Percentiles rank a stretch among this genome's conserved stretches.
Conservation (phyloP, 2,329 filamentous ascomycete species). For the Aspergillus novofumigatus region DNA sequence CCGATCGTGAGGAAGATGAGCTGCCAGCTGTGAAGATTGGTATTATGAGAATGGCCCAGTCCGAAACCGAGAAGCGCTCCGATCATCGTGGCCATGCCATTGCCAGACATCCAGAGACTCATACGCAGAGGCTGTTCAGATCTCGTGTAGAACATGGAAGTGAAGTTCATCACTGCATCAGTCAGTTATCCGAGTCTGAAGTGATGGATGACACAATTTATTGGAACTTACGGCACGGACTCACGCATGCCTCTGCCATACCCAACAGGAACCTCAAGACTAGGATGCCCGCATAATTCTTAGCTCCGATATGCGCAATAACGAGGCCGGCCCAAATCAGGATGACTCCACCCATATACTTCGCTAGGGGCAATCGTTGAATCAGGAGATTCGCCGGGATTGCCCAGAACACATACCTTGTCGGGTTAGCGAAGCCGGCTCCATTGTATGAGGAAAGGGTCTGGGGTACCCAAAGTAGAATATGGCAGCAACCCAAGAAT, state of each 20-base stretch:
- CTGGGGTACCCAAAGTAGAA: constrained; percentile 43
- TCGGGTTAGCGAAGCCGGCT: not conserved
- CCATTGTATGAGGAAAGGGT: not conserved
- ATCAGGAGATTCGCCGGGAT: constrained; percentile 41
- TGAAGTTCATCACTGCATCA: constrained; percentile 28
- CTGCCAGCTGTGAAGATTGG: constrained; percentile 29
- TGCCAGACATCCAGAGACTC: constrained; percentile 34
- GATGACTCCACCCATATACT: constrained; percentile 39
- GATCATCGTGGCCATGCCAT: constrained; percentile 35
- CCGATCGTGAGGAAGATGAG: constrained; percentile 43
- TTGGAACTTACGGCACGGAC: constrained; percentile 23
- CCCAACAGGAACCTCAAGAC: constrained; percentile 47
- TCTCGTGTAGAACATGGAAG: constrained; percentile 37
- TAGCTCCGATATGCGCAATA: constrained; percentile 35
- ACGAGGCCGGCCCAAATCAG: constrained; percentile 42
- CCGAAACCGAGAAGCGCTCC: constrained; percentile 36
- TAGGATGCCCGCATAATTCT: constrained; percentile 41
- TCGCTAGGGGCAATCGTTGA: constrained; percentile 41
- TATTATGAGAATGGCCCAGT: constrained; percentile 29
- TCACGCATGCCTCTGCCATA: constrained; percentile 37
- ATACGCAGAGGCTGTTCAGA: constrained; percentile 36
- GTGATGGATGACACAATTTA: not conserved
- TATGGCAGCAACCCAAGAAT: constrained; percentile 44
- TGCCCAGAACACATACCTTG: constrained; percentile 24
- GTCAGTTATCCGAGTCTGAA: not conserved